Percentiles rank a stretch among this genome's conserved stretches.
Evolutionary conservation across 1,139 yeast species (phyloP).

Genomic region (Debaryomyces singareniensis): DNA sequence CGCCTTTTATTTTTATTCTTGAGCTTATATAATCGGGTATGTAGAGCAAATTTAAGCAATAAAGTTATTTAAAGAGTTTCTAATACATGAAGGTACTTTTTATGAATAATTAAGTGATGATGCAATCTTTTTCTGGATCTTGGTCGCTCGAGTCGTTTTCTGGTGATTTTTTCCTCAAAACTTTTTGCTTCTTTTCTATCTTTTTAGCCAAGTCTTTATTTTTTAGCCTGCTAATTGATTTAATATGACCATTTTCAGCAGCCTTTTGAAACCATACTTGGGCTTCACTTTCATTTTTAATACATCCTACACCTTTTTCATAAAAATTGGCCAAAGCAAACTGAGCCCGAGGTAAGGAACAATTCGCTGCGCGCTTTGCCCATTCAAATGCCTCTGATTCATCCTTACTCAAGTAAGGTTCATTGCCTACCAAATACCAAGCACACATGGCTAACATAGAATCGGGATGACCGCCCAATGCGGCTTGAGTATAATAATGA

Average conservation of each 20-base stretch:
- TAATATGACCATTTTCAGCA: conserved; percentile 65
- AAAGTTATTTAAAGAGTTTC: not conserved
- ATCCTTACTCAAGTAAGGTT: conserved; percentile 72
- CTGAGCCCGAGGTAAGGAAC: conserved; percentile 77
- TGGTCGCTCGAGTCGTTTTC: conserved; percentile 1
- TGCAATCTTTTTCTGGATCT: conserved; percentile 40
- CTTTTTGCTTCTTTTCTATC: conserved; percentile 23
- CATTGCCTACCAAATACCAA: conserved; percentile 91
- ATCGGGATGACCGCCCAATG: conserved; percentile 78
- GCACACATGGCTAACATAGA: conserved; percentile 95
- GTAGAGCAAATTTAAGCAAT: not conserved
- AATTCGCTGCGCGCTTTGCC: conserved; percentile 82
- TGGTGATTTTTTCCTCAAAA: conserved; percentile 12
- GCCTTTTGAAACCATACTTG: conserved; percentile 74
- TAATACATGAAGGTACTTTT: not conserved
- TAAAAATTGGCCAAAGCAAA: conserved; percentile 79
- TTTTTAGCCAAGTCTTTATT: conserved; percentile 28
- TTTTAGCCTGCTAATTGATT: conserved; percentile 42
- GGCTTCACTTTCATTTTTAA: conserved; percentile 49
- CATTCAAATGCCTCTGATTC: conserved; percentile 88
- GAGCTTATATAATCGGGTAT: too few species aligned
- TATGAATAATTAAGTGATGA: conserved; percentile 23
- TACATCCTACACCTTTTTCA: conserved; percentile 86
- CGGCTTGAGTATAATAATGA: conserved; percentile 90
- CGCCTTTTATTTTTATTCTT: too few species aligned